These are phyloP conservation scores for Ascochyta lentis DNA, from an alignment of 2,329 filamentous ascomycete species.

Conservation along the genomic window DNA sequence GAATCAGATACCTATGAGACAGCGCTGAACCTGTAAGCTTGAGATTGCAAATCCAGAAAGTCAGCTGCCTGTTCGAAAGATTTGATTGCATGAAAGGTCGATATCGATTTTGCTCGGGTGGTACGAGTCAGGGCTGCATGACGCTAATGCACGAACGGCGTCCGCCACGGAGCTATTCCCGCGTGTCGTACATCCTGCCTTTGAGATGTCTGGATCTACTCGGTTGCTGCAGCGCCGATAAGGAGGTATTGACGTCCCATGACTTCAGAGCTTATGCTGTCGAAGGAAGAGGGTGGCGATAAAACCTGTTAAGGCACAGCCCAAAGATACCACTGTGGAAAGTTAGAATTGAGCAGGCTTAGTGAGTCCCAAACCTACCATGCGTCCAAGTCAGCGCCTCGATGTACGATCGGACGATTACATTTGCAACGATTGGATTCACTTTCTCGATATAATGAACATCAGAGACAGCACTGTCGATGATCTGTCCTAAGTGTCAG, in stretches of 20 bases:
- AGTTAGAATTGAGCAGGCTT: background rate
- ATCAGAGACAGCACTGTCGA: conserved; percentile 29
- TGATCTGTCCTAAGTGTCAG: conserved; percentile 14
- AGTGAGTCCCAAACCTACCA: conserved; percentile 12
- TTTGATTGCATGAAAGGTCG: too few species aligned
- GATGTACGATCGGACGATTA: conserved; percentile 27
- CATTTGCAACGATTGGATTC: conserved; percentile 16
- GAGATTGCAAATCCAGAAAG: too few species aligned
- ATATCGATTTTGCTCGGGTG: too few species aligned
- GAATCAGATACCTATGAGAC: too few species aligned
- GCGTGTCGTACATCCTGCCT: too few species aligned
- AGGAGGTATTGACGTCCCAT: too few species aligned
- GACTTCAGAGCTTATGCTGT: conserved; percentile 25
- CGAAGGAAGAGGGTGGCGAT: conserved; percentile 24
- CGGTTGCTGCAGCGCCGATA: too few species aligned
- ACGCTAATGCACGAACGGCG: background rate
- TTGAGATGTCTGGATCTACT: too few species aligned
- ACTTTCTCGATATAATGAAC: conserved; percentile 29
- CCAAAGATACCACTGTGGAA: conserved; percentile 25
- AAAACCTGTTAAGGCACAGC: conserved; percentile 27
- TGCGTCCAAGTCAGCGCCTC: conserved; percentile 36
- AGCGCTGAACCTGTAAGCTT: too few species aligned
- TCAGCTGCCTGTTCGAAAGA: too few species aligned
- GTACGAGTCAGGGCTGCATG: conserved; percentile 32
- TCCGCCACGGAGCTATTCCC: too few species aligned